These are phyloP conservation scores for Ceriops zippeliana DNA, from an alignment of 345 rosid genomes.

Conservation along the genomic window DNA sequence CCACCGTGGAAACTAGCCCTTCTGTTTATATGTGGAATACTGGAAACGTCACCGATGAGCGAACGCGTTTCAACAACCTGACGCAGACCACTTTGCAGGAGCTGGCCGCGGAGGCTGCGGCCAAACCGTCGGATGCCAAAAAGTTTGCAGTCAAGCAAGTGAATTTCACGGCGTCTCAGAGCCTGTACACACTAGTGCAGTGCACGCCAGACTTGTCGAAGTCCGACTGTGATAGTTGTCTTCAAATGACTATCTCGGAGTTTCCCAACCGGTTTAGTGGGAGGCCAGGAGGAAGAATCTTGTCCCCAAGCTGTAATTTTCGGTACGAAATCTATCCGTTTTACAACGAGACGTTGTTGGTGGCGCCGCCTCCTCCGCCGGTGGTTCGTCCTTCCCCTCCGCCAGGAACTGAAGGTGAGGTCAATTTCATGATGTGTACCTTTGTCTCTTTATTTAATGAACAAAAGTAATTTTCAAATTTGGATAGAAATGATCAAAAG, in stretches of 20 bases:
- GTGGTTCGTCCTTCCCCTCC: slow-evolving; percentile 12
- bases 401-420: slow-evolving; percentile 17
- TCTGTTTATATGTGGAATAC: background rate
- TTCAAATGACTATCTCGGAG: slow-evolving; percentile 14
- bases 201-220: slow-evolving; percentile 49
- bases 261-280: slow-evolving; percentile 27
- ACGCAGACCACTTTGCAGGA: slow-evolving; percentile 5
- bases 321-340: slow-evolving; percentile 39
- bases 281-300: slow-evolving; percentile 30
- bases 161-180: slow-evolving; percentile 14
- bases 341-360: background rate
- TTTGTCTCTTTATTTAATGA: background rate
- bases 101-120: slow-evolving; percentile 12
- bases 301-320: slow-evolving; percentile 41
- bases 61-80: slow-evolving; percentile 10
- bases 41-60: background rate
- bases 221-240: slow-evolving; percentile 32
- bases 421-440: no score
- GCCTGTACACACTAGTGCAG: slow-evolving; percentile 41
- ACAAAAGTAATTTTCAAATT: no score
- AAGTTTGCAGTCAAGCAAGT: slow-evolving; percentile 32
- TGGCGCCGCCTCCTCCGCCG: slow-evolving; percentile 3
- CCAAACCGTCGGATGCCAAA: slow-evolving; percentile 18
- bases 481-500: no score
- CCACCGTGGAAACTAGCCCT: background rate